Percentiles rank a stretch among this genome's conserved stretches.
Conservation (phyloP, 2,329 filamentous ascomycete species). For the Diaporthe sp. region DNA sequence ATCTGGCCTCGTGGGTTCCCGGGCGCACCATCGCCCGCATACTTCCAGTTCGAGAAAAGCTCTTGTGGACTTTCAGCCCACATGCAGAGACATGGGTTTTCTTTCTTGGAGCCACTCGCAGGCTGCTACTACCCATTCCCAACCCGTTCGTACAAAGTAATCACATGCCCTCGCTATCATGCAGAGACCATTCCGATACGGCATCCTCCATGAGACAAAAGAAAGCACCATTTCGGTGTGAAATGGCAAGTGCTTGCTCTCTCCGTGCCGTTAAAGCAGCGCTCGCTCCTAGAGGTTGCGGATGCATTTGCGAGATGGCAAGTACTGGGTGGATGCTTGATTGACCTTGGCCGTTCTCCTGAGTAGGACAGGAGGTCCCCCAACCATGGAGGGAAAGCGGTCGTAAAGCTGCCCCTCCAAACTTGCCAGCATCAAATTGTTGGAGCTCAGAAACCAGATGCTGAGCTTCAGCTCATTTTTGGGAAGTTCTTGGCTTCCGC, state of each 20-base stretch:
- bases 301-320: not conserved
- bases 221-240: not conserved
- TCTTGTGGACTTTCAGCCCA: not conserved
- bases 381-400: not conserved
- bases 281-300: not conserved
- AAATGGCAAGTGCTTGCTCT: not conserved
- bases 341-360: not conserved
- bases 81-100: not conserved
- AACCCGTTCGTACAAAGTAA: conserved; percentile 1
- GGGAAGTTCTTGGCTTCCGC: not conserved
- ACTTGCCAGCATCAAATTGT: not conserved
- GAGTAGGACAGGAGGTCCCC: not conserved
- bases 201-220: not conserved
- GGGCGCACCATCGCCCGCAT: conserved; percentile 7
- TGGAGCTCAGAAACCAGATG: not conserved
- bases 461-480: not conserved
- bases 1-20: conserved; percentile 1
- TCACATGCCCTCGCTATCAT: conserved; percentile 13
- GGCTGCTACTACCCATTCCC: conserved; percentile 7
- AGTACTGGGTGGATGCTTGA: conserved; percentile 7
- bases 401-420: not conserved
- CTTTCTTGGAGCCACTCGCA: not conserved
- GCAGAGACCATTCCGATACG: not conserved
- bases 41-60: not conserved
- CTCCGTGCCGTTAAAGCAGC: not conserved